Evolutionary conservation across 441 rosid species (phyloP), one percentile per base, ranked within the genome.

Genomic region (Gossypium schwendimanii): DNA sequence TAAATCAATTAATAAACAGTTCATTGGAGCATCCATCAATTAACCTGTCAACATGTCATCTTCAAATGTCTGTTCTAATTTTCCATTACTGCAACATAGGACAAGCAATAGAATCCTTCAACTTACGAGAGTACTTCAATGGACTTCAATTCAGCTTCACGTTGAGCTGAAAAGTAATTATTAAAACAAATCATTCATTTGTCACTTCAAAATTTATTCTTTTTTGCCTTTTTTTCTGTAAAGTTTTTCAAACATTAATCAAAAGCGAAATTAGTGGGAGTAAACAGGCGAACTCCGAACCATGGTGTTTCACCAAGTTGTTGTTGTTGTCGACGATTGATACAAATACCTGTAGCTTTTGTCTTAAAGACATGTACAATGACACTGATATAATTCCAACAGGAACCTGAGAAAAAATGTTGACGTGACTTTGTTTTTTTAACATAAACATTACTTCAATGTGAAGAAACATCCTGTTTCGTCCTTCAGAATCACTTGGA

Each of bases 101-200:
- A 47, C 17, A 7, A 69, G 69, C 23, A 69, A 57, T 50, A 20
- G 69, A 75, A 60, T n/a, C 63, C 41, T 55, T 36, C 28, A 50
- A 55, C 71, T 55, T 61, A 62, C 0, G 20, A 49, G 26, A 49
- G 49, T 21, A 57, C 33, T 54, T 53, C 74, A 62, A 63, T 70
- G 70, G 58, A 50, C 9, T 3, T 15, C 15, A 62, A 33, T 39
- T 39, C 14, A 17, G 36, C 23, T 21, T 45, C 76, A 71, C 59
- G 63, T 52, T 67, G 70, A 23, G 57, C 26, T 33, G 31, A 11
- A 47, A 69, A 24, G 36, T 31, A 36, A 33, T 54, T 18, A 23
- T 20, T 31, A 69, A 17, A 23, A 68, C 47, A 31, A 33, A 26
- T 18, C 62, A 28, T 28, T 3, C 58, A 52, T 28, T 3, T 69